Conservation (phyloP, 1,284 basidiomycete species). For the Ganoderma boninense region DNA sequence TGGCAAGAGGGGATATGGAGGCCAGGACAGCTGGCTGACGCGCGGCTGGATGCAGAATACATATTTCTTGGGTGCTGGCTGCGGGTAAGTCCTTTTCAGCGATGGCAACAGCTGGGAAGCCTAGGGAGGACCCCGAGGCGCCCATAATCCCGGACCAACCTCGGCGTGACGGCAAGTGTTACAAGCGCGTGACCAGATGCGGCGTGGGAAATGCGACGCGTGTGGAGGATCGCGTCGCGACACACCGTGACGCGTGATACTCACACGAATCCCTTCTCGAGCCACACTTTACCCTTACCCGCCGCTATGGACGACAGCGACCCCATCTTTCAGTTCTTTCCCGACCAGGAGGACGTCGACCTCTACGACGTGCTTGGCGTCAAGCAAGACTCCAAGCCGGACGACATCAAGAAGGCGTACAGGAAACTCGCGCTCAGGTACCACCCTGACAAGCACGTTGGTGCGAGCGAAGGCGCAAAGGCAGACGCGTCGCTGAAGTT, state of each 20-base stretch:
- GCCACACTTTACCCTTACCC: conserved; percentile 14
- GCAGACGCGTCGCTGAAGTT: conserved; percentile 78
- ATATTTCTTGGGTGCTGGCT: conserved; percentile 4
- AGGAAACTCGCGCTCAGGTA: conserved; percentile 81
- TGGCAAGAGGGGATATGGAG: background rate
- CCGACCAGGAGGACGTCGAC: conserved; percentile 71
- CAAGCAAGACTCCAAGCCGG: conserved; percentile 57
- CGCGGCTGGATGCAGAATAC: background rate
- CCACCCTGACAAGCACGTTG: conserved; percentile 90
- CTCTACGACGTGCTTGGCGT: conserved; percentile 81
- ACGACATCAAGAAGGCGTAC: conserved; percentile 87
- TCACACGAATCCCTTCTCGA: conserved; percentile 4
- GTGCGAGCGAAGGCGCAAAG: conserved; percentile 66
- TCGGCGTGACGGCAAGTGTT: conserved; percentile 16
- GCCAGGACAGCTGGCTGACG: background rate
- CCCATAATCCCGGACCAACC: conserved; percentile 21
- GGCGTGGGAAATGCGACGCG: conserved; percentile 31
- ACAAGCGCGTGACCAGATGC: background rate
- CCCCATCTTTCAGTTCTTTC: conserved; percentile 82
- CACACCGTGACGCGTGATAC: too few relatives aligned
- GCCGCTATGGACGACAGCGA: conserved; percentile 60
- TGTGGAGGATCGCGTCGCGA: background rate
- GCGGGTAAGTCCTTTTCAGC: background rate
- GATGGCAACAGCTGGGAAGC: conserved; percentile 23
- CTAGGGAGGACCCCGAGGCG: too few relatives aligned